phyloP scores from a whole-genome alignment of 2,329 filamentous ascomycete genomes.

The Aspergillus tanneri region DNA sequence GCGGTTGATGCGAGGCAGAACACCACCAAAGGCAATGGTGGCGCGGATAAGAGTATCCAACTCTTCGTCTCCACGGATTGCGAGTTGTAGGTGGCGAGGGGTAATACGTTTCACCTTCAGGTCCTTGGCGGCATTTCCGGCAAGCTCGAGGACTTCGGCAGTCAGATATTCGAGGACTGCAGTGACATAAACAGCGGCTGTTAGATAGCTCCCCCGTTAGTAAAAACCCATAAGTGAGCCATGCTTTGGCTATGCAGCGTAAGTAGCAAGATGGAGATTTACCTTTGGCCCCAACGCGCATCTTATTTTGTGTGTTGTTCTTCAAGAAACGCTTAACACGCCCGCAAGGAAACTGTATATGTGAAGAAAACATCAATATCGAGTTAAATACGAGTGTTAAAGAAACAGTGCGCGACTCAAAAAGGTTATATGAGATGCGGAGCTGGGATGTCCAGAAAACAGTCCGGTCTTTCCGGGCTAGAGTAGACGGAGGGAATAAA shows the following conservation, averaged over 20 bases:
- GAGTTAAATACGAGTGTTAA: no score
- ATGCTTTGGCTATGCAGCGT: background rate
- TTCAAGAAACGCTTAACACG: slow-evolving; percentile 99
- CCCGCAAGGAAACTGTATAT: slow-evolving; percentile 85
- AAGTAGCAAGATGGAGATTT: slow-evolving; percentile 16
- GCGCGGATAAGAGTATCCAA: slow-evolving; percentile 95
- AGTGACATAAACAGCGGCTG: slow-evolving; percentile 93
- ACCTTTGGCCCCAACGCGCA: slow-evolving; percentile 95
- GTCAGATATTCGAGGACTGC: slow-evolving; percentile 98
- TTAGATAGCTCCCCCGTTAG: slow-evolving; percentile 17
- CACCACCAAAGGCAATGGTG: slow-evolving; percentile 97
- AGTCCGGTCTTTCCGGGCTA: no score
- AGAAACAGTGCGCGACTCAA: no score
- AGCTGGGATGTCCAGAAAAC: no score
- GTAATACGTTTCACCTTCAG: slow-evolving; percentile 99
- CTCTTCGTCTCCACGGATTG: slow-evolving; percentile 97
- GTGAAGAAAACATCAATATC: slow-evolving; percentile 2
- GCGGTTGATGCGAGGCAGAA: slow-evolving; percentile 97
- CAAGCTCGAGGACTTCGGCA: slow-evolving; percentile 94
- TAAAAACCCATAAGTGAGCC: background rate
- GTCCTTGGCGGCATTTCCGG: slow-evolving; percentile 98
- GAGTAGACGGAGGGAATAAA: no score
- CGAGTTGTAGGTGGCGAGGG: slow-evolving; percentile 93
- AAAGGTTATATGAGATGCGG: no score
- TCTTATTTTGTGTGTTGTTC: slow-evolving; percentile 99